Evolutionary conservation across 2,329 filamentous ascomycete species (phyloP).

Genomic region (Ceratocystiopsis minuta): DNA sequence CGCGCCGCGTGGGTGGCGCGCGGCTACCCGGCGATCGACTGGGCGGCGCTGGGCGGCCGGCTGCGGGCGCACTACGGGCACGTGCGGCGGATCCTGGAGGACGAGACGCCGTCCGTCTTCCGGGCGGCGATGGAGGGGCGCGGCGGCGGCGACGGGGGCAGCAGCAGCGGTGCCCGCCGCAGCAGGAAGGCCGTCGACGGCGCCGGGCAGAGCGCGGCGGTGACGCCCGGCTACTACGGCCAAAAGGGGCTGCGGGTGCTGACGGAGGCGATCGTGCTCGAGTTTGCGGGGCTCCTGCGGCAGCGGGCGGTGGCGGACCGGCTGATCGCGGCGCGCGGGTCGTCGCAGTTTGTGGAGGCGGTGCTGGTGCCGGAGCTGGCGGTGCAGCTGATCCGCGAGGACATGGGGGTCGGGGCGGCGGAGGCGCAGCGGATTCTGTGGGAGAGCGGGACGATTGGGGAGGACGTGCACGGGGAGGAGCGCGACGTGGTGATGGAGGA

Average conservation of each 20-base stretch:
- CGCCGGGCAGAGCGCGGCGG: conserved; percentile 32
- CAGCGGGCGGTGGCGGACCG: conserved; percentile 43
- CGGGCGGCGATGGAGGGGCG: conserved; percentile 30
- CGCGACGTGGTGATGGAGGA: conserved; percentile 28
- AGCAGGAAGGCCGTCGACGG: background rate
- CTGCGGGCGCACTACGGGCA: conserved; percentile 35
- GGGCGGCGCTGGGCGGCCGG: conserved; percentile 41
- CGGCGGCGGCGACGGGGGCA: conserved; percentile 41
- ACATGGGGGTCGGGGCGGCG: conserved; percentile 20
- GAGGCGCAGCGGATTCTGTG: conserved; percentile 38
- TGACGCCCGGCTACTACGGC: conserved; percentile 72
- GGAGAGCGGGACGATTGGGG: conserved; percentile 49
- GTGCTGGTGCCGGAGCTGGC: conserved; percentile 61
- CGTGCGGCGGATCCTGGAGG: conserved; percentile 42
- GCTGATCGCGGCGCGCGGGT: conserved; percentile 47
- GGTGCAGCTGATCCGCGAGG: conserved; percentile 36
- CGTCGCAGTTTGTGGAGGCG: conserved; percentile 50
- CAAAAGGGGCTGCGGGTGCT: conserved; percentile 53
- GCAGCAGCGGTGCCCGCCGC: conserved; percentile 12
- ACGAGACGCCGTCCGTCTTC: conserved; percentile 38
- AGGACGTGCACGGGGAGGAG: conserved; percentile 49
- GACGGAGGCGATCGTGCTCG: conserved; percentile 47
- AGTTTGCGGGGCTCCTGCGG: conserved; percentile 42
- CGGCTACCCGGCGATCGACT: conserved; percentile 56
- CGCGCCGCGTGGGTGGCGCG: conserved; percentile 26